Percentiles rank a stretch among this genome's conserved stretches.
Conservation (phyloP, 306 rosid species). For the Inga leiocalycina region DNA sequence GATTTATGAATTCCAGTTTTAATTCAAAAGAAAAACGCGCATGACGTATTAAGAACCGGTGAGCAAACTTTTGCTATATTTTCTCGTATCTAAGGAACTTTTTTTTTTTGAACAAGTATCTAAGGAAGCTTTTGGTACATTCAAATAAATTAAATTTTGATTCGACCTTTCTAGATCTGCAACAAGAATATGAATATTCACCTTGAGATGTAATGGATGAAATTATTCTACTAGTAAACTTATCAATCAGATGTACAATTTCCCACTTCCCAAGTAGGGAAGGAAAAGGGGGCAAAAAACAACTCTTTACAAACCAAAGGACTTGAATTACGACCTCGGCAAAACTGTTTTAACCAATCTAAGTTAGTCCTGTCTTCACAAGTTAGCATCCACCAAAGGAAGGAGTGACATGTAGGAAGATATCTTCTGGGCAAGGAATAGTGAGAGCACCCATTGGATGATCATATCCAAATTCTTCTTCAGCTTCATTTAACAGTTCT, state of each 20-base stretch:
- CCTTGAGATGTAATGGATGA: neutral
- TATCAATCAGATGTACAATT: neutral
- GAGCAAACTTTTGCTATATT: too few species aligned
- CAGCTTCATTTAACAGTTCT: neutral
- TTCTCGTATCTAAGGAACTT: too few species aligned
- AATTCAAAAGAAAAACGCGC: too few species aligned
- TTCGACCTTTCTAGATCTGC: neutral
- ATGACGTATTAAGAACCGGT: too few species aligned
- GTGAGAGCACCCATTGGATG: neutral
- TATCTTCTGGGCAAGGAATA: neutral
- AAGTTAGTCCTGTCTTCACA: neutral
- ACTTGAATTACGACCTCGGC: neutral
- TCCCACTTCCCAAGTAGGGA: neutral
- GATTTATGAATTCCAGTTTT: too few species aligned
- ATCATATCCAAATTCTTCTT: neutral
- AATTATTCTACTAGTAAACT: neutral
- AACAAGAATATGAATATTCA: neutral
- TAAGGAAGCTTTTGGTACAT: neutral
- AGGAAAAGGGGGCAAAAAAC: neutral
- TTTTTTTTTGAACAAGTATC: too few species aligned
- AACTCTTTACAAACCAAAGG: neutral
- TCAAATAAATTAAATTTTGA: neutral
- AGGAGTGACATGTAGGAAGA: constrained; percentile 13
- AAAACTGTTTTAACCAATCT: constrained; percentile 10
- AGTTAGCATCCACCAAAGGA: neutral